These are phyloP conservation scores for Penicillium herquei DNA, from an alignment of 495 filamentous ascomycete species.

Conservation along the genomic window DNA sequence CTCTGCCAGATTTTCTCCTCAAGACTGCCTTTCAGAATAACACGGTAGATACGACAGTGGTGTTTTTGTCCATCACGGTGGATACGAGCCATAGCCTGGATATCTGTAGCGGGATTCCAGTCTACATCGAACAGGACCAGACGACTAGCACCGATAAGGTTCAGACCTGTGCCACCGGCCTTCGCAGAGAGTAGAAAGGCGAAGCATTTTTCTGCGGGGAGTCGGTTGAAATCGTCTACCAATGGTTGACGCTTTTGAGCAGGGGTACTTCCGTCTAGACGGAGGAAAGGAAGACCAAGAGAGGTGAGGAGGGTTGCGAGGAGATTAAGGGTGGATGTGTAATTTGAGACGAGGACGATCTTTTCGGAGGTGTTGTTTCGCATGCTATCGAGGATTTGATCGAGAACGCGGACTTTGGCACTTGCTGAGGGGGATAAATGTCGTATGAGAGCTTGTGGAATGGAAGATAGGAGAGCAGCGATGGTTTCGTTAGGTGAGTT, in stretches of 20 bases:
- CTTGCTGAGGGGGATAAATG: constrained; percentile 58
- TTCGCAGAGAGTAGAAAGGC: constrained; percentile 82
- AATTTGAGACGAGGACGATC: constrained; percentile 79
- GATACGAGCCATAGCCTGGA: constrained; percentile 84
- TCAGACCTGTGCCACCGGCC: constrained; percentile 72
- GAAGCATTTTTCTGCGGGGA: constrained; percentile 54
- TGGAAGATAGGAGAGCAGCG: constrained; percentile 51
- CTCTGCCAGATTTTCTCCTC: constrained; percentile 86
- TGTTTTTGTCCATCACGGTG: constrained; percentile 76
- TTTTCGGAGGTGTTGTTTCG: constrained; percentile 65
- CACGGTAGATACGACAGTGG: constrained; percentile 69
- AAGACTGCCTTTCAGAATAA: constrained; percentile 68
- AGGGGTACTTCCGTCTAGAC: constrained; percentile 73
- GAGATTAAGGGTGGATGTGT: constrained; percentile 73
- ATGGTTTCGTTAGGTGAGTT: constrained; percentile 38
- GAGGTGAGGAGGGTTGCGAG: constrained; percentile 63
- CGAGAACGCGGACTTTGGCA: constrained; percentile 70
- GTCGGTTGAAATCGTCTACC: constrained; percentile 75
- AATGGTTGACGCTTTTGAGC: constrained; percentile 66
- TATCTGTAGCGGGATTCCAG: constrained; percentile 81
- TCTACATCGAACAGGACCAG: constrained; percentile 79
- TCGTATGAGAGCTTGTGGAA: constrained; percentile 58
- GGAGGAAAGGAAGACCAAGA: constrained; percentile 63
- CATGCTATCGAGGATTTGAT: constrained; percentile 63
- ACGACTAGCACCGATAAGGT: constrained; percentile 74